Conservation (phyloP, 2,329 filamentous ascomycete species). For the Aspergillus ustus region DNA sequence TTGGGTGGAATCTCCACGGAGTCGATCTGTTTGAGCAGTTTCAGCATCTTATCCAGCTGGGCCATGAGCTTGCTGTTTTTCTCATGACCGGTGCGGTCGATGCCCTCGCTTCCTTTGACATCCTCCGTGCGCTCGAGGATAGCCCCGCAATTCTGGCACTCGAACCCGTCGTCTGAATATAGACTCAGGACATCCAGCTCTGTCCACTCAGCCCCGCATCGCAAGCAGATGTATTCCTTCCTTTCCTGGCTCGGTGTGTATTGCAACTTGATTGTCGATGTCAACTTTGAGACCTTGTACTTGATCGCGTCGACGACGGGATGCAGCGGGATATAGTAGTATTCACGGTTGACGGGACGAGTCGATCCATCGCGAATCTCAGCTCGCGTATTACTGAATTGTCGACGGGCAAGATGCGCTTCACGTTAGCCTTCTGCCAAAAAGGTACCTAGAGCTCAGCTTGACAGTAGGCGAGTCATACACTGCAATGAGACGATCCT, state of each 20-base stretch:
- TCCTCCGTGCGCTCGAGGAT: slow-evolving; percentile 51
- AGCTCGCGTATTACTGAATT: slow-evolving; percentile 67
- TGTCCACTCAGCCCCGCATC: slow-evolving; percentile 85
- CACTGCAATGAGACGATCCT: slow-evolving; percentile 84
- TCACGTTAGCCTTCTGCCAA: slow-evolving; percentile 10
- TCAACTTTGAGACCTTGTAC: slow-evolving; percentile 86
- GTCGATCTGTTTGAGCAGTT: slow-evolving; percentile 54
- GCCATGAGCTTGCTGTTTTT: slow-evolving; percentile 56
- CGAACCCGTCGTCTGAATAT: slow-evolving; percentile 70
- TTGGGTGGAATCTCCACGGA: slow-evolving; percentile 52
- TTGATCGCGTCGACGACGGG: slow-evolving; percentile 96
- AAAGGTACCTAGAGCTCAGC: slow-evolving; percentile 1
- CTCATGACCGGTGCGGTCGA: slow-evolving; percentile 53
- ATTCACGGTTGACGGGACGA: slow-evolving; percentile 82
- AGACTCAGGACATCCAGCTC: slow-evolving; percentile 85
- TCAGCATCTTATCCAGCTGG: slow-evolving; percentile 52
- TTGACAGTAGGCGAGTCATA: slow-evolving; percentile 51
- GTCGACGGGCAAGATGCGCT: neutral
- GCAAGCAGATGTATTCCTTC: slow-evolving; percentile 86
- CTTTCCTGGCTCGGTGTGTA: slow-evolving; percentile 80
- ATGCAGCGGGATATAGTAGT: slow-evolving; percentile 96
- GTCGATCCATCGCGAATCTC: slow-evolving; percentile 81
- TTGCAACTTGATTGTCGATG: slow-evolving; percentile 84
- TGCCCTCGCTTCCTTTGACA: slow-evolving; percentile 47
- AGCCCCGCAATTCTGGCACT: slow-evolving; percentile 76